These are phyloP conservation scores for Boletus fagicola DNA, from an alignment of 768 basidiomycete species.

Conservation along the genomic window DNA sequence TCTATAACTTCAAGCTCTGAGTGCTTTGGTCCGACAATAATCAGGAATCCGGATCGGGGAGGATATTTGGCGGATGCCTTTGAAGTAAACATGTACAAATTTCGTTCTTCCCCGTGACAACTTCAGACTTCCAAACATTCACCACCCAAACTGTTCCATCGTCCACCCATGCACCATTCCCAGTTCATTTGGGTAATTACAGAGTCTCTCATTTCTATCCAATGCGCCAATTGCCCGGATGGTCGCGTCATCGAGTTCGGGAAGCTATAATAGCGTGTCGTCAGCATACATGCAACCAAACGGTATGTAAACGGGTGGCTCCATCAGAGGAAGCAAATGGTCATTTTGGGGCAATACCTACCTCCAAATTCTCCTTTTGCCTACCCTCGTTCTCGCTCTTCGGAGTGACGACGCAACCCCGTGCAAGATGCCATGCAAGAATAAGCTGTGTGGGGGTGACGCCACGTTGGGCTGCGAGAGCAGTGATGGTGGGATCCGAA, in stretches of 20 bases:
- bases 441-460: background rate
- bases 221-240: background rate
- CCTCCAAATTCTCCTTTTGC: background rate
- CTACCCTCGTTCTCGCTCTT: background rate
- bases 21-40: too few species aligned
- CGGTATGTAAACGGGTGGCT: background rate
- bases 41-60: too few species aligned
- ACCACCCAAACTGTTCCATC: too few species aligned
- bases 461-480: background rate
- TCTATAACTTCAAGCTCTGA: too few species aligned
- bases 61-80: too few species aligned
- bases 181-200: background rate
- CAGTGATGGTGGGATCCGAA: background rate
- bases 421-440: background rate
- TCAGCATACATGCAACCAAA: background rate
- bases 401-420: background rate
- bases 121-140: too few species aligned
- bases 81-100: too few species aligned
- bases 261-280: background rate
- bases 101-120: too few species aligned
- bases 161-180: too few species aligned
- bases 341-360: too few species aligned
- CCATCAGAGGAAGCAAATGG: too few species aligned
- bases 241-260: too few species aligned
- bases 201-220: background rate